Evolutionary conservation across 768 basidiomycete species (phyloP), one percentile per base, ranked within the genome.

Genomic region (Rhodotorula paludigena): DNA sequence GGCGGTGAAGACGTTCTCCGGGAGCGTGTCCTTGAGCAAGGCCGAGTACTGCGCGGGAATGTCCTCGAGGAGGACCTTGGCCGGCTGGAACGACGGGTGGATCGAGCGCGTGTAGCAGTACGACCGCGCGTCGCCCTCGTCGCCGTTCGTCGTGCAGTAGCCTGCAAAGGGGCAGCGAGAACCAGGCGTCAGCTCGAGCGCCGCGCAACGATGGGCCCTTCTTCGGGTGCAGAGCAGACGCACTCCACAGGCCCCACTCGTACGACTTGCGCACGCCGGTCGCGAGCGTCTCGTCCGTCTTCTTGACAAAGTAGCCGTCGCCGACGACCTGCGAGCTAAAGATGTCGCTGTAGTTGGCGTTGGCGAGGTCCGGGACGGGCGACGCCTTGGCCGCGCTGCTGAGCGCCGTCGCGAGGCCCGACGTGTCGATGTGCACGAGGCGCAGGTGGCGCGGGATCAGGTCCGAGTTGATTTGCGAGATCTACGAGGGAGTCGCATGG

Each of bases 361-460:
- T 33, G 14, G 38, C 44, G 41, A 67, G 23, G n/a, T n/a, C n/a
- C 21, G 41, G 32, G 8, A 32, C 36, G 4, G 41, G 25, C 21
- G 32, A 2, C 33, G 25, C 21, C 28, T 42, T 56, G 5, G 55
- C 55, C 0, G 63, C 57, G 0, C 45, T 36, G 0, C 63, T 48
- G 25, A 69, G 28, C 7, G 74, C 72, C 2, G 49, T 32, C 5
- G 65, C 63, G n/a, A 75, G 41, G 6, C 72, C 72, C 2, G 56
- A 32, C 11, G 72, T 75, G 60, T 68, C 60, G 59, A 74, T 66
- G 30, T 45, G 42, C 44, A 69, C 67, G 64, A 74, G 63, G 20
- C 67, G 64, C 28, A 74, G 54, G 55, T 72, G 67, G 1, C 70
- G 59, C 8, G 73, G 70, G 54, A 74, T 63, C 23, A 68, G 54